Evolutionary conservation across 805 yeast species (phyloP).

Genomic region (Saccharomyces eubayanus): DNA sequence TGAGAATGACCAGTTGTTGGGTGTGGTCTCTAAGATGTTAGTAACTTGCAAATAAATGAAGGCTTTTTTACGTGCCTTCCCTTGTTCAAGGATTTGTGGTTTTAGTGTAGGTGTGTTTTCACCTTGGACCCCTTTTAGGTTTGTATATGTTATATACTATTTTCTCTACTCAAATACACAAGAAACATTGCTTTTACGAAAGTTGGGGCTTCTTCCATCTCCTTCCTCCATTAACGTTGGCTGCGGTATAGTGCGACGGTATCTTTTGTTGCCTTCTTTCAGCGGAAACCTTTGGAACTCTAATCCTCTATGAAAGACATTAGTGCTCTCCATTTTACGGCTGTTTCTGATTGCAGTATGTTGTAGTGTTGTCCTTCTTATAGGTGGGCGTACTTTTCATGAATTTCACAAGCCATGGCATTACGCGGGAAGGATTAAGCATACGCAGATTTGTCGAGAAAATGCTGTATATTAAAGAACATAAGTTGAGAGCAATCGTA

Average conservation of each 20-base stretch:
- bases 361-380: not conserved
- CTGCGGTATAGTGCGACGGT: no score
- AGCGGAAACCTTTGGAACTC: not conserved
- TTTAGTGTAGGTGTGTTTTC: not conserved
- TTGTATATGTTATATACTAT: not conserved
- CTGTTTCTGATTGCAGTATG: not conserved
- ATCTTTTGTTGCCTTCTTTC: not conserved
- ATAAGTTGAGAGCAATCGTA: not conserved
- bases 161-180: not conserved
- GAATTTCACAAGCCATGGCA: not conserved
- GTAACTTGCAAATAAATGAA: conserved; percentile 53
- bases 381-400: not conserved
- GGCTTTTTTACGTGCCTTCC: not conserved
- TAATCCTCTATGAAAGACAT: not conserved
- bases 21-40: conserved; percentile 90
- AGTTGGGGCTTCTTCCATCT: not conserved
- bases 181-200: not conserved
- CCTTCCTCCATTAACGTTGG: not conserved
- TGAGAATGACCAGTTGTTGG: conserved; percentile 84
- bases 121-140: not conserved
- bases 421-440: not conserved
- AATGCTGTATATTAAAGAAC: not conserved
- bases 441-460: not conserved
- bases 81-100: not conserved
- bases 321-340: not conserved